Evolutionary conservation across 2,329 filamentous ascomycete species (phyloP).

Genomic region (Botrytis sinoallii): DNA sequence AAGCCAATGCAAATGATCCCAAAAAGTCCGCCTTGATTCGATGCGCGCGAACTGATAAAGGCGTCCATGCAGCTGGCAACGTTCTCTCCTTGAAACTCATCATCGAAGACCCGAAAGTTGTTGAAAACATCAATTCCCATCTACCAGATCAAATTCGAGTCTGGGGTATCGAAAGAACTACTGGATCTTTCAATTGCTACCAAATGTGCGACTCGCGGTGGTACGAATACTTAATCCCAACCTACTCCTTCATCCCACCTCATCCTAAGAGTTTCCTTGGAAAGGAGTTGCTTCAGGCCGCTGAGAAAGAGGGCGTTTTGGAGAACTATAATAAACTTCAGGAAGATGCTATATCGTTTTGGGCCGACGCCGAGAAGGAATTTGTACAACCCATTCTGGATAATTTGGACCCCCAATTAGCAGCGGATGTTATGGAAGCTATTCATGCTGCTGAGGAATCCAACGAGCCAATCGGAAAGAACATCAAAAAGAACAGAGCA

Average conservation of each 20-base stretch:
- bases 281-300: constrained; percentile 74
- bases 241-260: constrained; percentile 86
- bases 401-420: constrained; percentile 60
- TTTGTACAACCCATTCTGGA: constrained; percentile 70
- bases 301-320: constrained; percentile 68
- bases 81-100: constrained; percentile 95
- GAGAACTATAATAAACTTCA: constrained; percentile 68
- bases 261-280: constrained; percentile 85
- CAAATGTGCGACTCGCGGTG: constrained; percentile 91
- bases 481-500: constrained; percentile 13
- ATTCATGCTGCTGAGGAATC: constrained; percentile 46
- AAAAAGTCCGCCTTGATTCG: constrained; percentile 94
- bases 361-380: constrained; percentile 77
- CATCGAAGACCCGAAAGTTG: constrained; percentile 82
- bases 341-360: constrained; percentile 76
- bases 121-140: constrained; percentile 85
- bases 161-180: constrained; percentile 89
- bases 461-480: constrained; percentile 19
- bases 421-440: constrained; percentile 59
- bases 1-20: constrained; percentile 93
- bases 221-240: constrained; percentile 96
- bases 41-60: constrained; percentile 95
- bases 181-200: constrained; percentile 91
- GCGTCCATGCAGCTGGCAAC: constrained; percentile 93
- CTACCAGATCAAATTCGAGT: constrained; percentile 87